These are phyloP conservation scores for Blastosporella zonata DNA, from an alignment of 1,284 basidiomycete species.

Conservation along the genomic window DNA sequence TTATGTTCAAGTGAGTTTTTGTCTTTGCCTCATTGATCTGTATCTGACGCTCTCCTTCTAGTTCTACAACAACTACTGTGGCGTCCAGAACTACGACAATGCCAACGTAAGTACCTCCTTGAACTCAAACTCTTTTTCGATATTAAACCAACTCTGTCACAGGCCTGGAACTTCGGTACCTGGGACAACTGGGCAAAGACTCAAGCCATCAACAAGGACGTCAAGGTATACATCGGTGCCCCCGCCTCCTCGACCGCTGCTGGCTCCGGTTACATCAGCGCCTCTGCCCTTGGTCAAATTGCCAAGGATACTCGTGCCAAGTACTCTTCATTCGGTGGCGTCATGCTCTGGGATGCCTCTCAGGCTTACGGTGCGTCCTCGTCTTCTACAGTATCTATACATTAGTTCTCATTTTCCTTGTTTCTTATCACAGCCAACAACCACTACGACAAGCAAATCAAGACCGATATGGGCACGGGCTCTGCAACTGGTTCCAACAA, in stretches of 20 bases:
- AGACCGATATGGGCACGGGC: slow-evolving; percentile 34
- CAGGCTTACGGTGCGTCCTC: slow-evolving; percentile 49
- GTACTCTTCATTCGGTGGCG: slow-evolving; percentile 65
- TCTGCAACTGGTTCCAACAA: not conserved
- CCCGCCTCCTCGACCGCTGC: slow-evolving; percentile 50
- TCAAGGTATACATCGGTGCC: slow-evolving; percentile 67
- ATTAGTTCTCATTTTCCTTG: not conserved
- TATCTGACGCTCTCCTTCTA: not conserved
- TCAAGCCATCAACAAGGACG: slow-evolving; percentile 50
- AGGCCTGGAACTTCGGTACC: slow-evolving; percentile 49
- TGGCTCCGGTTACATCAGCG: slow-evolving; percentile 52
- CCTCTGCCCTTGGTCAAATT: slow-evolving; percentile 43
- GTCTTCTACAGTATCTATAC: not conserved
- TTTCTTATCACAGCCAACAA: slow-evolving; percentile 39
- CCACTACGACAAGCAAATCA: slow-evolving; percentile 49
- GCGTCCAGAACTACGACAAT: slow-evolving; percentile 40
- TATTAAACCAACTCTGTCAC: not conserved
- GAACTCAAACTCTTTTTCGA: not conserved
- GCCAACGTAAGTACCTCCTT: slow-evolving; percentile 31
- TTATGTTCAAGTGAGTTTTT: slow-evolving; percentile 48
- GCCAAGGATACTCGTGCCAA: slow-evolving; percentile 40
- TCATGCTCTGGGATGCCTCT: slow-evolving; percentile 67
- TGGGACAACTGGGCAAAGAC: slow-evolving; percentile 69
- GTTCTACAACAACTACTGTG: slow-evolving; percentile 53
- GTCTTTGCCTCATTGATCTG: not conserved